Percentiles rank a stretch among this genome's conserved stretches.
These are phyloP conservation scores for Beauveria pseudobassiana DNA, from an alignment of 2,329 filamentous ascomycete genomes.

Conservation along the genomic window DNA sequence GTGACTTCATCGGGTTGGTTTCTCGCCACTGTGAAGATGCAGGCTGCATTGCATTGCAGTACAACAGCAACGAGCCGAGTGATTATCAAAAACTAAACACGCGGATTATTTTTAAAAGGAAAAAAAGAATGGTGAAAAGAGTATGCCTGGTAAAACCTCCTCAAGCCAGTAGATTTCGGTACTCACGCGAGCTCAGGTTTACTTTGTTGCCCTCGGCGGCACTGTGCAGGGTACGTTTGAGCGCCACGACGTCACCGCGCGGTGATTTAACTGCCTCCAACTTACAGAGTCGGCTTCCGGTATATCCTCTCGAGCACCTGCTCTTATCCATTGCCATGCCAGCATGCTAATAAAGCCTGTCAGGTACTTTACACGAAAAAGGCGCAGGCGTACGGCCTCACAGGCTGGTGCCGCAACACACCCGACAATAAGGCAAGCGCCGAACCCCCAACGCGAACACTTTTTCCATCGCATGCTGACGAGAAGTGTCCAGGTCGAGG, in stretches of 20 bases:
- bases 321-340: not conserved
- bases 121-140: conserved; percentile 25
- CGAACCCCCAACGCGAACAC: not conserved
- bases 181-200: conserved; percentile 34
- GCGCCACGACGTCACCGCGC: conserved; percentile 15
- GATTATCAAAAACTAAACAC: no score
- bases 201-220: conserved; percentile 58
- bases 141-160: conserved; percentile 16
- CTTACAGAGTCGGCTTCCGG: conserved; percentile 47
- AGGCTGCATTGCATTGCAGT: no score
- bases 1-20: no score
- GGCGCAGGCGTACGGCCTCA: conserved; percentile 42
- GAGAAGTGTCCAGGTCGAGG: conserved; percentile 60
- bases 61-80: no score
- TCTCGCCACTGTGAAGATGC: no score
- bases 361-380: conserved; percentile 49
- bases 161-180: no score
- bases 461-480: conserved; percentile 9
- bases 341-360: not conserved
- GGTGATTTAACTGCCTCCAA: conserved; percentile 18
- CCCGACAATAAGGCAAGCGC: conserved; percentile 43
- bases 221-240: conserved; percentile 54
- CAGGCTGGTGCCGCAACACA: conserved; percentile 57
- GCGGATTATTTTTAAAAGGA: no score
- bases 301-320: conserved; percentile 16